Evolutionary conservation across 2,329 filamentous ascomycete species (phyloP).

Genomic region (Trichoderma sp.): DNA sequence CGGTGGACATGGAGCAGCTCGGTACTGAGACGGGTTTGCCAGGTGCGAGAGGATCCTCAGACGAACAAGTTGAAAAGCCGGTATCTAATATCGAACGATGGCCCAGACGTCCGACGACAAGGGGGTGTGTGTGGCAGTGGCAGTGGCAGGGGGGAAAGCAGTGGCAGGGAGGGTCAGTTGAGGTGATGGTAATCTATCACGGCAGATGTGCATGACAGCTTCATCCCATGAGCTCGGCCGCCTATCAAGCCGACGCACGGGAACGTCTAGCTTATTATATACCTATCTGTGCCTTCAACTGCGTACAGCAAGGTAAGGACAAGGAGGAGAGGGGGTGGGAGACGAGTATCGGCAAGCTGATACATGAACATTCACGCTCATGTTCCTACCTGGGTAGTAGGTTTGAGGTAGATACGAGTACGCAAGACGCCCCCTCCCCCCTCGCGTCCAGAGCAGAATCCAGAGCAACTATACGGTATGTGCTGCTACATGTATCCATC

Average conservation of each 20-base stretch:
- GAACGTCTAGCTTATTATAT: conserved; percentile 22
- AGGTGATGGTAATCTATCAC: conserved; percentile 20
- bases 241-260: conserved; percentile 17
- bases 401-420: neutral
- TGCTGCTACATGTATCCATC: neutral
- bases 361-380: neutral
- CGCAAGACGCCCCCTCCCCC: neutral
- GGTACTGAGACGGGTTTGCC: conserved; percentile 10
- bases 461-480: neutral
- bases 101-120: conserved; percentile 8
- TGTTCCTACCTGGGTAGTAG: neutral
- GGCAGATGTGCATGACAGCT: conserved; percentile 11
- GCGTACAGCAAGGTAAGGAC: neutral
- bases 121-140: neutral
- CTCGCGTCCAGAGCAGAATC: conserved; percentile 8
- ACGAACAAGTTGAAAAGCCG: neutral
- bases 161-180: conserved; percentile 8
- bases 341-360: neutral
- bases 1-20: conserved; percentile 3
- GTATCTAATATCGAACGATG: conserved; percentile 13
- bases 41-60: conserved; percentile 2
- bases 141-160: neutral
- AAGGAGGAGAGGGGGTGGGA: neutral
- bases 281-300: neutral
- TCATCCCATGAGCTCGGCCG: neutral